Evolutionary conservation across 192 early-diverging fungal species (phyloP), one percentile per base, ranked within the genome.

Genomic region (Coemansia sp.): DNA sequence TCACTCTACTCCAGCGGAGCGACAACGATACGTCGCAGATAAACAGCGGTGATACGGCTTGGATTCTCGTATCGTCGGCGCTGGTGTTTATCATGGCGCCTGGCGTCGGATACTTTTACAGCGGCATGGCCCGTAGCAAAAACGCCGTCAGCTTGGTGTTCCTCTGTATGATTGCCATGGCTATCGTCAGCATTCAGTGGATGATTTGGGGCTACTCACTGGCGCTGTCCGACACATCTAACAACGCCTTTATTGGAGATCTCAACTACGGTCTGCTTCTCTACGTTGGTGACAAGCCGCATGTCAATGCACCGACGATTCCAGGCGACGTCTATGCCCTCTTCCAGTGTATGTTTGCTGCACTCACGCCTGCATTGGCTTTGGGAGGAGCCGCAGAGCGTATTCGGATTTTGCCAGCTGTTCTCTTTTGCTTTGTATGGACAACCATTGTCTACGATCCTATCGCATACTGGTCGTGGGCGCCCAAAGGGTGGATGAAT

Each of bases 401-500:
- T 34, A 88, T 94, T 63, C 90, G 93, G 59, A 78, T 98, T 18
- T 66, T 96, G 20, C 95, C 97, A 2, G 89, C 92, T 42, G 87
- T 96, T 57, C 75, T 98, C 65, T 99, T 96, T 76, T 90, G 94
- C 70, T 95, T 97, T 72, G 77, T 97, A 51, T 98, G 96, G 97
- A 86, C 91, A 9, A 96, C 97, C 9, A 61, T 98, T 65, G 93
- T 97, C 24, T 98, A 98, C 76, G 92, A 96, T 79, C 91, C 91
- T n/a, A 90, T 93, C 64, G 95, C 95, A 15, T 99, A 93, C 88
- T 96, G 95, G 95, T 93, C 93, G 27, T 99, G 95, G 95, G 89
- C 89, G 16, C 62, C 84, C 36, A 91, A 90, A 68, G 97, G 97
- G 3, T 99, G 95, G 95, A 82, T 93, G 59, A 84, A 78, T 54